Evolutionary conservation across 2,329 filamentous ascomycete species (phyloP).

Genomic region (Cryphonectria japonica): DNA sequence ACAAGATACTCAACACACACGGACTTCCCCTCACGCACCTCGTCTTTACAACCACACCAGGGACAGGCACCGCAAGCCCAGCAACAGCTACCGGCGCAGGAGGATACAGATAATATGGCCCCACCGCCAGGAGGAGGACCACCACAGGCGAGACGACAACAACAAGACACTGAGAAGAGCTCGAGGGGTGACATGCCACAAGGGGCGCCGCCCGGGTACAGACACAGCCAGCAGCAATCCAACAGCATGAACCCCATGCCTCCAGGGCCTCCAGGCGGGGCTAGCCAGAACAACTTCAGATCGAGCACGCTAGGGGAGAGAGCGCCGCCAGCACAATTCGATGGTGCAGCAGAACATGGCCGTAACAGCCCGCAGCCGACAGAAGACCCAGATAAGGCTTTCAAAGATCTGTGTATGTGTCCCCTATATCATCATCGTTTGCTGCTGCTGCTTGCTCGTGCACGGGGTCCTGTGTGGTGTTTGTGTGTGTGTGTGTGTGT

Average conservation of each 20-base stretch:
- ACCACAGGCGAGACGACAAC: constrained; percentile 50
- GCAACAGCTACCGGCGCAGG: constrained; percentile 39
- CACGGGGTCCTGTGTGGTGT: no score
- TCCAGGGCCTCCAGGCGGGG: constrained; percentile 41
- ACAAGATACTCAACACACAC: constrained; percentile 46
- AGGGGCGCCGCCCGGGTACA: constrained; percentile 56
- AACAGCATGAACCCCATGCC: constrained; percentile 50
- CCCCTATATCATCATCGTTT: not conserved
- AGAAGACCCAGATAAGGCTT: constrained; percentile 55
- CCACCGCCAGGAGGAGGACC: constrained; percentile 50
- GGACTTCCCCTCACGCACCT: constrained; percentile 39
- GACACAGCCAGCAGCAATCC: constrained; percentile 50
- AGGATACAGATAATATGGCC: constrained; percentile 45
- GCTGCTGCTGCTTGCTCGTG: not conserved
- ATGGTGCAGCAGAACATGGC: constrained; percentile 52
- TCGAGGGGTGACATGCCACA: constrained; percentile 48
- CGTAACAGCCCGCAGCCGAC: constrained; percentile 62
- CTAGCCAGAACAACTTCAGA: constrained; percentile 45
- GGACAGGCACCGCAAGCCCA: constrained; percentile 32
- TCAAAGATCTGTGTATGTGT: constrained; percentile 60
- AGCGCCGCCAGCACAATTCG: constrained; percentile 44
- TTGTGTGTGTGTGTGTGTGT: not conserved
- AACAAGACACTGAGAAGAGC: constrained; percentile 54
- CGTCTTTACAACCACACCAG: constrained; percentile 37
- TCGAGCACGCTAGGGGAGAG: constrained; percentile 44